phyloP scores from a whole-genome alignment of 2,329 filamentous ascomycete genomes.

The Pseudogymnoascus sp. region DNA sequence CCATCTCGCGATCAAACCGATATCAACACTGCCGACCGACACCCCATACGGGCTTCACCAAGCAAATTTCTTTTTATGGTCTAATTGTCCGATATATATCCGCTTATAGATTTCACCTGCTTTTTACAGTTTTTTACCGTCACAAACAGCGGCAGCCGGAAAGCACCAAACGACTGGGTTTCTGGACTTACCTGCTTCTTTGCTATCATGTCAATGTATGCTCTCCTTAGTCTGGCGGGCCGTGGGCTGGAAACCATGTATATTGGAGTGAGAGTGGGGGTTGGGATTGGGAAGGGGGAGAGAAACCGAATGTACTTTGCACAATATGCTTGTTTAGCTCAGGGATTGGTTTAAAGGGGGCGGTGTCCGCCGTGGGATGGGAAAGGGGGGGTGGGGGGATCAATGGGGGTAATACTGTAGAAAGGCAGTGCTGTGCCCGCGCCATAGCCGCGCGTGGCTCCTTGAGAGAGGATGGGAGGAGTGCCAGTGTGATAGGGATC shows the following conservation, averaged over 20 bases:
- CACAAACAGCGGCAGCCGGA: not conserved
- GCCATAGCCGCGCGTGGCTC: not conserved
- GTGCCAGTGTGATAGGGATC: not conserved
- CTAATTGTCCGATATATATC: constrained; percentile 4
- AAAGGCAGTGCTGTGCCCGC: not conserved
- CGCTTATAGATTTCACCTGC: constrained; percentile 5
- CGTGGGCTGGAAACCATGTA: not conserved
- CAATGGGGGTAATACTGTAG: not conserved
- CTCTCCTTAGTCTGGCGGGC: not conserved
- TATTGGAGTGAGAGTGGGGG: not conserved
- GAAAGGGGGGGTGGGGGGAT: too few relatives aligned
- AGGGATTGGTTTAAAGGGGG: not conserved
- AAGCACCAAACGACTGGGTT: not conserved
- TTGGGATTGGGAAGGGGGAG: not conserved
- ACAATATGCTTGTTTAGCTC: not conserved
- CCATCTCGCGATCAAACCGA: not conserved
- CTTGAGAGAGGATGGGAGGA: not conserved
- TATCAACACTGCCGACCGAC: not conserved
- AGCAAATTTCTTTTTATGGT: not conserved
- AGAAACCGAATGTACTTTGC: not conserved
- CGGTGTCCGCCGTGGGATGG: not conserved
- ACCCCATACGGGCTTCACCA: not conserved
- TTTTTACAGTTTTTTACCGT: not conserved
- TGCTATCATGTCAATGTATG: not conserved
- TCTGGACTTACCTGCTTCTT: not conserved